Percentiles rank a stretch among this genome's conserved stretches.
These are phyloP conservation scores for Picocystis salinarum DNA, from an alignment of 139 green algal genomes.

Conservation along the genomic window DNA sequence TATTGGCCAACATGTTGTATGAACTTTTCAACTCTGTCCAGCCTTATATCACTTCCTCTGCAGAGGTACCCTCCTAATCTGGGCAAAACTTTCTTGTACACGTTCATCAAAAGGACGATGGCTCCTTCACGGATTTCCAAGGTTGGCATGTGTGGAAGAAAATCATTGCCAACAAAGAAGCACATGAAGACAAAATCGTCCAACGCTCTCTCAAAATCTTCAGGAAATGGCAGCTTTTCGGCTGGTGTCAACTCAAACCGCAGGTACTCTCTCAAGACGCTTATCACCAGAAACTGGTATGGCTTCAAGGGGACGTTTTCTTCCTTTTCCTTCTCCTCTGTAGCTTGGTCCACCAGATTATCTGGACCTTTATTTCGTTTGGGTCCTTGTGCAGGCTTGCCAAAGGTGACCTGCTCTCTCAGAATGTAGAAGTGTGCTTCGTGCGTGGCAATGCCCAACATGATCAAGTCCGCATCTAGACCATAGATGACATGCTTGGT, in stretches of 20 bases:
- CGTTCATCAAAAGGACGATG: constrained; percentile 86
- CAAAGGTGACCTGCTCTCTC: constrained; percentile 6
- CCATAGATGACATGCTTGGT: constrained; percentile 88
- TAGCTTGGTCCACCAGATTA: not conserved
- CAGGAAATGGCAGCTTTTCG: constrained; percentile 8
- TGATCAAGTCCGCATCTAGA: constrained; percentile 97
- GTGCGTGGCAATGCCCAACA: constrained; percentile 82
- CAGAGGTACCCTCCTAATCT: constrained; percentile 67
- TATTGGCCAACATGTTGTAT: constrained; percentile 52
- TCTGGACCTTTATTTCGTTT: not conserved
- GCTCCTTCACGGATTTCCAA: constrained; percentile 87
- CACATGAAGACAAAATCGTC: constrained; percentile 98
- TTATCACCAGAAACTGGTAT: constrained; percentile 48
- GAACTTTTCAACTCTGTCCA: constrained; percentile 75
- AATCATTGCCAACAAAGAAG: constrained; percentile 99
- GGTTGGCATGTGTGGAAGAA: constrained; percentile 97
- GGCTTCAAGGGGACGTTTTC: constrained; percentile 69
- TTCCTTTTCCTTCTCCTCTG: constrained; percentile 1
- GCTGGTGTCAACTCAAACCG: constrained; percentile 47
- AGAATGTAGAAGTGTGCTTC: constrained; percentile 80
- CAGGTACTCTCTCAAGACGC: constrained; percentile 88
- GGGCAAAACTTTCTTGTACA: constrained; percentile 21
- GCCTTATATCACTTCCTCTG: constrained; percentile 43
- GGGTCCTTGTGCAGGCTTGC: not conserved
- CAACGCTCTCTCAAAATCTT: constrained; percentile 49